Base-by-base conservation (phyloP, 129 eudicot species). In the Kitagawia praeruptora region DNA sequence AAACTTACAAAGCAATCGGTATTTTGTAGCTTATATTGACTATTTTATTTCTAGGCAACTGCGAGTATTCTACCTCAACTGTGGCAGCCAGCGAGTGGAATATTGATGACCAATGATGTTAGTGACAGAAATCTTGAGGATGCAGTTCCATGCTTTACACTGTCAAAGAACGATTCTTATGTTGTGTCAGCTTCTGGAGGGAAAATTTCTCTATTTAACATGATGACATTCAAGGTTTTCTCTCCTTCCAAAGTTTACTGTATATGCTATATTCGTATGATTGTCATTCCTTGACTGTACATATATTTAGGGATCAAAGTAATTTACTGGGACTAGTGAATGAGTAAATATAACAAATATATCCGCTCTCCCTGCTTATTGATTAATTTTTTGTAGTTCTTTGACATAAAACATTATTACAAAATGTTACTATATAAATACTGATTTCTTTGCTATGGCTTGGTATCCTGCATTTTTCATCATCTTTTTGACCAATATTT, bases 121-220 rank as follows among this genome's bases (percentile, higher is more conserved):
- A 87, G 89, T 64, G 96, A 83, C 47, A 81, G 90, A 54, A 90
- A 84, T 74, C 87, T 88, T 37, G 90, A 90, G 48, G 97, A 88
- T 78, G 87, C 90, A 79, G 88, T 88, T 48, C 75, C 97, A 48
- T 87, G 97, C 81, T 88, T 92, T 81, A 90, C 97, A 45, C 82
- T 92, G 28, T 92, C 97, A 45, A 88, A 90, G 81, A 90, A 92
- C 76, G 96, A 92, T 81, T 90, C 96, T 28, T 92, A 90, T 85
- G 87, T 92, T 31, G 78, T 88, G 87, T 92, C 96, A 45, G 89
- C 96, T 77, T 92, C 97, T 37, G 97, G 96, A n/a, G 97, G 97
- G 84, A 90, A 90, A 79, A 87, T 92, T 41, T 92, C 91, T 46
- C 79, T 92, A 77, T 90, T 92, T 77, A 90, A 90, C 80, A 88